phyloP scores from a whole-genome alignment of 2,329 filamentous ascomycete genomes.

The Cercospora zeae-maydis region DNA sequence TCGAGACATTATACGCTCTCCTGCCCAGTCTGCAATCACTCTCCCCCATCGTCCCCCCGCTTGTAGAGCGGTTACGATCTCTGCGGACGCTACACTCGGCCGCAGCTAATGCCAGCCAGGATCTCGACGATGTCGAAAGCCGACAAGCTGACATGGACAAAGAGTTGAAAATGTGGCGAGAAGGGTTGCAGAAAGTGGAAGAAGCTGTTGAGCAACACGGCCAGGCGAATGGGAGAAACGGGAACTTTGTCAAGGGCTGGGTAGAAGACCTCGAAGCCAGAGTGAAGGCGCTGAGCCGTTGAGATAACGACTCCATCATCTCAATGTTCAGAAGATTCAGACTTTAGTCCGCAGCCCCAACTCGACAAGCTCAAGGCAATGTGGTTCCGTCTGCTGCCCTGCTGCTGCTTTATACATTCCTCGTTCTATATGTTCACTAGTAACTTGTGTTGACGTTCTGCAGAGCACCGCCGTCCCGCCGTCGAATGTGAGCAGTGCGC shows the following conservation, averaged over 20 bases:
- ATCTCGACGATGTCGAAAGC: conserved; percentile 71
- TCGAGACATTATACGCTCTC: conserved; percentile 86
- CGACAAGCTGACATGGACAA: conserved; percentile 76
- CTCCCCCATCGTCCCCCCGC: conserved; percentile 75
- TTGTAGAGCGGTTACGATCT: conserved; percentile 81
- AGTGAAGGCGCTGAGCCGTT: conserved; percentile 50
- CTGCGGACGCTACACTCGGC: conserved; percentile 81
- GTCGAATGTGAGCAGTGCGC: neutral
- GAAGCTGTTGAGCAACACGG: conserved; percentile 67
- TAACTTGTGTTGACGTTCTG: neutral
- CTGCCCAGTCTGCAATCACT: conserved; percentile 84
- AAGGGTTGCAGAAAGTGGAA: conserved; percentile 76
- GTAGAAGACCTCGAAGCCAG: conserved; percentile 80
- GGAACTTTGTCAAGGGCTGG: conserved; percentile 82
- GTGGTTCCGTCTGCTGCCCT: neutral
- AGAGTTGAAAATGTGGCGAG: conserved; percentile 83
- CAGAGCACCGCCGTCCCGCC: neutral
- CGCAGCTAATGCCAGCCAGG: conserved; percentile 75
- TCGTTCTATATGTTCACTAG: neutral
- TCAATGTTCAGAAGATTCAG: neutral
- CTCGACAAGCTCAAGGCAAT: neutral
- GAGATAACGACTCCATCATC: neutral
- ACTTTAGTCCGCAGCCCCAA: neutral
- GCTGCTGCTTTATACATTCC: no score
- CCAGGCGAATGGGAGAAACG: conserved; percentile 69